Conservation (phyloP, 208 protist species). For the Leptomonas pyrrhocoris region DNA sequence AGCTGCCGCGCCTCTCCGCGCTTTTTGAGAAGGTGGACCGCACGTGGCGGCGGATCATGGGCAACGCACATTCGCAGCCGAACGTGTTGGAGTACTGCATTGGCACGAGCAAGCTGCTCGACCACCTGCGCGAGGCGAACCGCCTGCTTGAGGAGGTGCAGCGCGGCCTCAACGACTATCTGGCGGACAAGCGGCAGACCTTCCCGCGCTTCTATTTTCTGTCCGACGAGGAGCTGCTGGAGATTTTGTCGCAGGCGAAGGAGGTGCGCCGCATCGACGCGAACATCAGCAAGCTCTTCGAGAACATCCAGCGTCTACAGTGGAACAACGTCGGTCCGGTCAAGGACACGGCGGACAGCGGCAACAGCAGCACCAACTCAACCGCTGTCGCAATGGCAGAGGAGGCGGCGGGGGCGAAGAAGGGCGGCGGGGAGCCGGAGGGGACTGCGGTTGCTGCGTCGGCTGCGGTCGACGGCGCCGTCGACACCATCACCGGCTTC, state of each 20-base stretch:
- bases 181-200: slow-evolving; percentile 94
- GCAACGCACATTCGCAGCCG: slow-evolving; percentile 80
- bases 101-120: slow-evolving; percentile 93
- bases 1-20: slow-evolving; percentile 94
- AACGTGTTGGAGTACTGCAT: slow-evolving; percentile 95
- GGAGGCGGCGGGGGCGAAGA: neutral
- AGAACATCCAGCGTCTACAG: slow-evolving; percentile 91
- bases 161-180: slow-evolving; percentile 97
- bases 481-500: slow-evolving; percentile 90
- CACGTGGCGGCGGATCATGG: slow-evolving; percentile 95
- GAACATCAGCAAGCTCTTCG: slow-evolving; percentile 96
- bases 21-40: slow-evolving; percentile 96
- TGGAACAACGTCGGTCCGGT: slow-evolving; percentile 53
- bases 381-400: neutral
- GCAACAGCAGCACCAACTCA: neutral
- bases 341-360: neutral
- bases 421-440: neutral
- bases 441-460: neutral
- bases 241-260: slow-evolving; percentile 96
- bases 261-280: slow-evolving; percentile 95
- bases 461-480: neutral
- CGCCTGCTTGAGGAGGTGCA: slow-evolving; percentile 96
- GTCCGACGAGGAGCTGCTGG: slow-evolving; percentile 93
- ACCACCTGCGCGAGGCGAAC: slow-evolving; percentile 94
- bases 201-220: slow-evolving; percentile 96